Conservation (phyloP, 2,329 filamentous ascomycete genomes). For the Mollisia scopiformis region DNA sequence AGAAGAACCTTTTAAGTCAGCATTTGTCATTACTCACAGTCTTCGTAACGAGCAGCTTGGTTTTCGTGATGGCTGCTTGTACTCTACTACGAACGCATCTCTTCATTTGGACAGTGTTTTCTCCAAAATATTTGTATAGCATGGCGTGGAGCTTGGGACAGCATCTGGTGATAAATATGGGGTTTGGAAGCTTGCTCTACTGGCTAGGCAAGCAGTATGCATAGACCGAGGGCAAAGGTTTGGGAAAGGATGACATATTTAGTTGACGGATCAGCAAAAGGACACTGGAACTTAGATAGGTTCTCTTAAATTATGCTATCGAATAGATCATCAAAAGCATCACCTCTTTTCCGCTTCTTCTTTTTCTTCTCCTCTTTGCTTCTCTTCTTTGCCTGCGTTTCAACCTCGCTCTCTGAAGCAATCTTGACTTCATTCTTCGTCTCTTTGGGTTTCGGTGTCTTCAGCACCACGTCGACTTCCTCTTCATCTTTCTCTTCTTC, state of each 20-base stretch:
- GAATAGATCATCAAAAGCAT: constrained; percentile 78
- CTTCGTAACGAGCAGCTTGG: constrained; percentile 66
- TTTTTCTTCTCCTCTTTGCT: constrained; percentile 40
- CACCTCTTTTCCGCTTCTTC: constrained; percentile 60
- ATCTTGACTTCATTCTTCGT: not conserved
- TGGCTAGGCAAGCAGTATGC: constrained; percentile 49
- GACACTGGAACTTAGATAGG: not conserved
- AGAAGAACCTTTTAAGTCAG: constrained; percentile 29
- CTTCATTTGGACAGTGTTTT: constrained; percentile 99
- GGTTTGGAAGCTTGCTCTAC: constrained; percentile 61
- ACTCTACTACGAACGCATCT: constrained; percentile 82
- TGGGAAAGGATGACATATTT: not conserved
- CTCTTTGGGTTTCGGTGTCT: not conserved
- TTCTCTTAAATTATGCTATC: constrained; percentile 52
- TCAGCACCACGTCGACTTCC: constrained; percentile 3
- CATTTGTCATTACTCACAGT: constrained; percentile 70
- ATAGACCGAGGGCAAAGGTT: constrained; percentile 11
- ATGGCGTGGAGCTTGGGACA: constrained; percentile 86
- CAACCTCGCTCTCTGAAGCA: not conserved
- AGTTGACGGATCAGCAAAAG: not conserved
- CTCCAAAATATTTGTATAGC: constrained; percentile 91
- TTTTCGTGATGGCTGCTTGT: constrained; percentile 87
- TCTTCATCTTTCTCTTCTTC: constrained; percentile 10
- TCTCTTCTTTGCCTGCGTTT: constrained; percentile 9
- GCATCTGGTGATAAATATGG: constrained; percentile 75